A percentile compares a stretch with the other conserved stretches of the same genome.
These are phyloP conservation scores for Cryptococcus hybrid DNA, from an alignment of 1,284 basidiomycete species.

Conservation along the genomic window DNA sequence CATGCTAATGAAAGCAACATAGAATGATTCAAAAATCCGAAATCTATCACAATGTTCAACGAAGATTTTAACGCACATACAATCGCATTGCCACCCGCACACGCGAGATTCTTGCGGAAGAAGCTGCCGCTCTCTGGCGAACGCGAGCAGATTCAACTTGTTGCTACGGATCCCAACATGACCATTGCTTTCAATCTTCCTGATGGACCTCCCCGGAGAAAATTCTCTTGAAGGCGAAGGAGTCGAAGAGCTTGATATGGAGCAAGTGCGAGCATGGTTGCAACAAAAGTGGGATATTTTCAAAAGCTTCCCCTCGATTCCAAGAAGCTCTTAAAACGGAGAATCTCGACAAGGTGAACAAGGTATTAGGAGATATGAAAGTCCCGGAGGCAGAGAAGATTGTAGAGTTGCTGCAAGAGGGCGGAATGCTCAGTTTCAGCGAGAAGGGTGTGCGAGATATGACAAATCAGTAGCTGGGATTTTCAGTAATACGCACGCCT, in stretches of 20 bases:
- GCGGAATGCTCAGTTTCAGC: conserved; percentile 49
- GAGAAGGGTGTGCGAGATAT: conserved; percentile 20
- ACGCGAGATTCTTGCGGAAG: conserved; percentile 59
- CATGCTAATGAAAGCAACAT: conserved; percentile 2
- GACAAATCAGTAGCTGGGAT: conserved; percentile 6
- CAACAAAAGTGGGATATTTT: conserved; percentile 93
- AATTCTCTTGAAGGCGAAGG: conserved; percentile 79
- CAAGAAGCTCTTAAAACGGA: conserved; percentile 73
- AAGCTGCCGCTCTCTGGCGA: conserved; percentile 52
- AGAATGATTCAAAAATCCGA: conserved; percentile 74
- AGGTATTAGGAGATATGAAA: conserved; percentile 81
- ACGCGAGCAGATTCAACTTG: conserved; percentile 91
- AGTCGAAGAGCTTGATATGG: conserved; percentile 74
- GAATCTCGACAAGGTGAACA: conserved; percentile 80
- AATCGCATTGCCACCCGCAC: conserved; percentile 73
- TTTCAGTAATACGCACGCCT: too few relatives aligned
- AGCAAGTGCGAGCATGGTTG: conserved; percentile 80
- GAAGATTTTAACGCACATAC: conserved; percentile 90
- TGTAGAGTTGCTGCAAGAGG: conserved; percentile 57
- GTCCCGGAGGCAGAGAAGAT: conserved; percentile 80
- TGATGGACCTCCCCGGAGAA: conserved; percentile 88
- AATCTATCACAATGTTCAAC: conserved; percentile 74
- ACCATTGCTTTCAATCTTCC: conserved; percentile 89
- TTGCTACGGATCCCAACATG: conserved; percentile 77
- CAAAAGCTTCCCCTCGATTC: conserved; percentile 66